These are phyloP conservation scores for Ashbya aceris DNA, from an alignment of 1,139 yeast genomes.

Conservation along the genomic window DNA sequence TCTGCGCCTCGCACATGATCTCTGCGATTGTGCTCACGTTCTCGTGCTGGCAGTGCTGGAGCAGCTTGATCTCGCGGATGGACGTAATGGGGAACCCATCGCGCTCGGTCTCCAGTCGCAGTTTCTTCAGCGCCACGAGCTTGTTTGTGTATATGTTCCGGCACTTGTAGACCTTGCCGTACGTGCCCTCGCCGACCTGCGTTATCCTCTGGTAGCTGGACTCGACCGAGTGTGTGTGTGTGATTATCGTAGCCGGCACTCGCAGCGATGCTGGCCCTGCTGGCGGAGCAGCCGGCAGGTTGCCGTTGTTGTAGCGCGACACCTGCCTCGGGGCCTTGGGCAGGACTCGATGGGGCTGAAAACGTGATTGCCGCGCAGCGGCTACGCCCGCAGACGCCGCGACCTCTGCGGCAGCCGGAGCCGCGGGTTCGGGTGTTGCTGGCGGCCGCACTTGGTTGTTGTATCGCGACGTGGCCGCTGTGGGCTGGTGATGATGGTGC, in stretches of 20 bases:
- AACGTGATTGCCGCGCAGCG: neutral
- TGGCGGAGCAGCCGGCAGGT: neutral
- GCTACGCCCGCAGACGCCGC: no score
- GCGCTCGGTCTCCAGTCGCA: constrained; percentile 75
- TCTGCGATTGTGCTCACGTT: constrained; percentile 77
- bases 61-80: constrained; percentile 75
- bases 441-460: neutral
- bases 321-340: constrained; percentile 1
- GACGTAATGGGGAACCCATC: constrained; percentile 98
- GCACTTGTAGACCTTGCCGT: constrained; percentile 65
- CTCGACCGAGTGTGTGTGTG: constrained; percentile 7
- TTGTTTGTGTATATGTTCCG: constrained; percentile 45
- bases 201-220: constrained; percentile 28
- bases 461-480: constrained; percentile 1
- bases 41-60: constrained; percentile 79
- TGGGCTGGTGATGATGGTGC: constrained; percentile 4
- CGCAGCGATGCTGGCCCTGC: constrained; percentile 2
- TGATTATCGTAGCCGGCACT: neutral
- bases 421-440: neutral
- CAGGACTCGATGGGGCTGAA: constrained; percentile 1
- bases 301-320: constrained; percentile 2
- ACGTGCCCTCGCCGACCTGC: constrained; percentile 79
- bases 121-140: constrained; percentile 72
- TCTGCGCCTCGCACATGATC: constrained; percentile 74
- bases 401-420: neutral